Evolutionary conservation across 805 yeast species (phyloP).

Genomic region (Wickerhamomyces canadensis): DNA sequence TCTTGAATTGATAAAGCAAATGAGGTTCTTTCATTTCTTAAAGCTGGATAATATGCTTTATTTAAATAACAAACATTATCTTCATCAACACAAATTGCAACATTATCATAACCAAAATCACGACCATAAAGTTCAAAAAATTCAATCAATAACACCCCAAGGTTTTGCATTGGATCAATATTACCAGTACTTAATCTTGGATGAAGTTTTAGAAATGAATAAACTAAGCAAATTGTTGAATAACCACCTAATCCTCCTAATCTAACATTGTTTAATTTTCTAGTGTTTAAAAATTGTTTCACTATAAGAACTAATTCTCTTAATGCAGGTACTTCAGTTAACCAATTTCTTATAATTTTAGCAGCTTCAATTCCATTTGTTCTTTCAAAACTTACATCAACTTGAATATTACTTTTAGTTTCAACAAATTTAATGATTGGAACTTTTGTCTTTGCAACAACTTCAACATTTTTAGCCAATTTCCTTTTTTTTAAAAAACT

Average conservation of each 20-base stretch:
- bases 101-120: conserved; percentile 78
- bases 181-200: conserved; percentile 67
- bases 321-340: conserved; percentile 65
- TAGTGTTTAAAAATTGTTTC: conserved; percentile 76
- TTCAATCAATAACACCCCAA: conserved; percentile 84
- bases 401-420: conserved; percentile 58
- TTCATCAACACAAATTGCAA: conserved; percentile 57
- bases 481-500: conserved; percentile 55
- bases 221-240: conserved; percentile 82
- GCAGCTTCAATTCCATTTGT: conserved; percentile 82
- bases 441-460: conserved; percentile 84
- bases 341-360: conserved; percentile 69
- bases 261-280: conserved; percentile 80
- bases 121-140: conserved; percentile 90
- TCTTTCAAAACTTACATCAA: conserved; percentile 88
- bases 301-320: conserved; percentile 77
- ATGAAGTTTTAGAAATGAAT: conserved; percentile 72
- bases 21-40: conserved; percentile 45
- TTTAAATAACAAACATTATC: conserved; percentile 55
- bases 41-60: conserved; percentile 47
- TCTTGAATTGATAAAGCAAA: conserved; percentile 79
- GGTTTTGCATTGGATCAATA: conserved; percentile 63
- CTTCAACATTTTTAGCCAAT: conserved; percentile 71
- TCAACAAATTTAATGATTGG: conserved; percentile 93
- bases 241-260: conserved; percentile 95